A percentile compares a stretch with the other conserved stretches of the same genome.
Evolutionary conservation across 805 yeast species (phyloP).

Genomic region (Kazachstania viticola): DNA sequence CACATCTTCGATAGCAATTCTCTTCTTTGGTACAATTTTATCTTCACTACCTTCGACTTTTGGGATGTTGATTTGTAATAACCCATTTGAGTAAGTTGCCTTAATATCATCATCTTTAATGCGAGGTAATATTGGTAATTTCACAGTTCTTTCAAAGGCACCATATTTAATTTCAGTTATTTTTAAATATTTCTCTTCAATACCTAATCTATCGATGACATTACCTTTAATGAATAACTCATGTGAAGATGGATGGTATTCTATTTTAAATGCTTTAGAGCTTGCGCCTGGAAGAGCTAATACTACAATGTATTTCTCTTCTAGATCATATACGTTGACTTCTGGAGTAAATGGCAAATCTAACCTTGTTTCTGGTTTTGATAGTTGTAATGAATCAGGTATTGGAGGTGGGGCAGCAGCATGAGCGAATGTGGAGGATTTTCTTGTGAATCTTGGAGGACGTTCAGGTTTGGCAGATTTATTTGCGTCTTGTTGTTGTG

Average conservation of each 20-base stretch:
- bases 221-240: slow-evolving; percentile 44
- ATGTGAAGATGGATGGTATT: slow-evolving; percentile 46
- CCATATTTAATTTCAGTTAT: slow-evolving; percentile 47
- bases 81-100: slow-evolving; percentile 44
- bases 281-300: slow-evolving; percentile 50
- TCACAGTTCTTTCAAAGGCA: slow-evolving; percentile 43
- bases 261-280: slow-evolving; percentile 40
- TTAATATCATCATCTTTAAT: slow-evolving; percentile 42
- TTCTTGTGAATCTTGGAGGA: slow-evolving; percentile 2
- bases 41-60: slow-evolving; percentile 28
- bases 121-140: slow-evolving; percentile 42
- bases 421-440: slow-evolving; percentile 11
- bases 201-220: slow-evolving; percentile 29
- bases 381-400: slow-evolving; percentile 33
- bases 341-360: slow-evolving; percentile 46
- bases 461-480: not conserved
- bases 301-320: slow-evolving; percentile 35
- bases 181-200: slow-evolving; percentile 31
- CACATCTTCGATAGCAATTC: slow-evolving; percentile 36
- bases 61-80: slow-evolving; percentile 41
- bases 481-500: slow-evolving; percentile 1
- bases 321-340: slow-evolving; percentile 44
- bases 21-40: slow-evolving; percentile 32
- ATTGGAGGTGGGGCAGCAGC: slow-evolving; percentile 23
- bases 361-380: slow-evolving; percentile 33